Evolutionary conservation across 2,329 filamentous ascomycete genomes (phyloP).

Genomic region (Exserohilum rostratum): DNA sequence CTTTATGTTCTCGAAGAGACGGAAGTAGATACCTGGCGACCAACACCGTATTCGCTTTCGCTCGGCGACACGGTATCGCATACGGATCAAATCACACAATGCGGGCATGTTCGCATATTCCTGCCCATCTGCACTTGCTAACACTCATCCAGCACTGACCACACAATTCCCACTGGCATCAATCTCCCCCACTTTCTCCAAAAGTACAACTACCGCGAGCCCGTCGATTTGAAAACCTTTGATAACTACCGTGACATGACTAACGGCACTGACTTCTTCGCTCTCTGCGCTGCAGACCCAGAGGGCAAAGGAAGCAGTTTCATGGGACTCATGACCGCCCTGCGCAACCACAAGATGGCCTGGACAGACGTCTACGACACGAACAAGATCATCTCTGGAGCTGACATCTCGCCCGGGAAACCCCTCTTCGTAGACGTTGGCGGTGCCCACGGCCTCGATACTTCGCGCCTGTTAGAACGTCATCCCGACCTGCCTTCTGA

Average conservation of each 20-base stretch:
- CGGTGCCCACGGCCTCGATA: slow-evolving; percentile 2
- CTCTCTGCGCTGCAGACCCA: slow-evolving; percentile 4
- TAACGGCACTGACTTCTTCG: slow-evolving; percentile 3
- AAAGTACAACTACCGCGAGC: slow-evolving; percentile 9
- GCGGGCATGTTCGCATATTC: neutral
- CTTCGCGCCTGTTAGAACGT: slow-evolving; percentile 1
- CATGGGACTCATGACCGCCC: neutral
- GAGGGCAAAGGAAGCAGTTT: slow-evolving; percentile 10
- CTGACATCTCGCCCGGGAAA: neutral
- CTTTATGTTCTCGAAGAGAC: slow-evolving; percentile 8
- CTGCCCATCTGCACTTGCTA: neutral
- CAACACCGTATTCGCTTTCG: slow-evolving; percentile 9
- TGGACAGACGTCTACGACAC: slow-evolving; percentile 12
- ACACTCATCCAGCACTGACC: neutral
- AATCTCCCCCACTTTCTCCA: slow-evolving; percentile 6
- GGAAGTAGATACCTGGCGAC: slow-evolving; percentile 5
- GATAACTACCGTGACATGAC: slow-evolving; percentile 14
- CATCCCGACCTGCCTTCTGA: neutral
- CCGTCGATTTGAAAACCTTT: neutral
- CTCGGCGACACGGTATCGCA: slow-evolving; percentile 6
- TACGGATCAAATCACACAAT: slow-evolving; percentile 8
- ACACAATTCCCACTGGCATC: neutral
- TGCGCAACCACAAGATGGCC: slow-evolving; percentile 7
- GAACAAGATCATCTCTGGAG: neutral
- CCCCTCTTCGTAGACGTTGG: slow-evolving; percentile 5